These are phyloP conservation scores for Fusarium sp. DNA, from an alignment of 2,329 filamentous ascomycete genomes.

Conservation along the genomic window DNA sequence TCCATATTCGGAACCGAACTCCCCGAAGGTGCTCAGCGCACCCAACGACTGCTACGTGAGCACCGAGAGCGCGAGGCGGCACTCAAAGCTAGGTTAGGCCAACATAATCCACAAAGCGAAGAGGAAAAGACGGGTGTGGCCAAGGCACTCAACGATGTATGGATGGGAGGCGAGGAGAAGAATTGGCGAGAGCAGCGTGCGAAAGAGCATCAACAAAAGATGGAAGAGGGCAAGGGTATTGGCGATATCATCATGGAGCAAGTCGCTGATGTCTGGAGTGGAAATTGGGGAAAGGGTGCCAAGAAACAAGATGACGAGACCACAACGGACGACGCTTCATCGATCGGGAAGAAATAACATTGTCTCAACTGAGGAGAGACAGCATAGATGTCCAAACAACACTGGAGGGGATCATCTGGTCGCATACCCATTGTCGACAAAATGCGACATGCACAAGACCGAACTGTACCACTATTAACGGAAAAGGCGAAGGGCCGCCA, in stretches of 20 bases:
- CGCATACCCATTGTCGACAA: background rate
- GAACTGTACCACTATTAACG: constrained; percentile 29
- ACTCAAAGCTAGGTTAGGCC: constrained; percentile 36
- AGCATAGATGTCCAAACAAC: constrained; percentile 1
- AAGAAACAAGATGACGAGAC: constrained; percentile 45
- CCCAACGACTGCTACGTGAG: constrained; percentile 58
- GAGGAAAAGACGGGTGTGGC: constrained; percentile 48
- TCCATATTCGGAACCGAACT: constrained; percentile 64
- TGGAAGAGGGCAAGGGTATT: constrained; percentile 66
- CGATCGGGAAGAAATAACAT: constrained; percentile 38
- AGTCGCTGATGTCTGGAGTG: constrained; percentile 63
- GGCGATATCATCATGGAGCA: constrained; percentile 67
- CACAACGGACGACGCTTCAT: constrained; percentile 16
- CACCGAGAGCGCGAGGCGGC: constrained; percentile 55
- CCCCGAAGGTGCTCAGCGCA: constrained; percentile 64
- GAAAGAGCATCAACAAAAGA: constrained; percentile 61
- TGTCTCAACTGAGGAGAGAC: constrained; percentile 33
- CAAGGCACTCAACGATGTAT: constrained; percentile 58
- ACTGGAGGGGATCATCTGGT: background rate
- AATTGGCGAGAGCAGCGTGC: constrained; percentile 65
- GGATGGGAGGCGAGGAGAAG: constrained; percentile 68
- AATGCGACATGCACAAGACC: constrained; percentile 21
- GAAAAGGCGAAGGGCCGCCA: background rate
- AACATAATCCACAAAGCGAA: constrained; percentile 25
- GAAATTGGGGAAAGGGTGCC: constrained; percentile 48